These are phyloP conservation scores for Carex parvula DNA, from an alignment of 176 grass and related monocot species.

Conservation along the genomic window DNA sequence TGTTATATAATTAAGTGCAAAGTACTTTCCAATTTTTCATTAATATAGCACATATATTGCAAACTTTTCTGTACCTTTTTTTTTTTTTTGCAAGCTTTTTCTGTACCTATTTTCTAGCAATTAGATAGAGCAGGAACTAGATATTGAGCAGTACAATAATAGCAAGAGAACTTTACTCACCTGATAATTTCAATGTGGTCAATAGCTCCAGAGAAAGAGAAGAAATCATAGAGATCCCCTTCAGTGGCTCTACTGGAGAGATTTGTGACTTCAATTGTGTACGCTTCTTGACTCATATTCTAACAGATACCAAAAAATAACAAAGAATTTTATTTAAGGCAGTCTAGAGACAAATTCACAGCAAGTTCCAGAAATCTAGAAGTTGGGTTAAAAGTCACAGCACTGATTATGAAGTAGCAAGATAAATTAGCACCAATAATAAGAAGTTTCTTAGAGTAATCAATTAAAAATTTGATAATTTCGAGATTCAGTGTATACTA, in stretches of 20 bases:
- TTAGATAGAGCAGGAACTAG: background rate
- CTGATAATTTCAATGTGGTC: constrained; percentile 91
- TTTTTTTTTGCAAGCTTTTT: background rate
- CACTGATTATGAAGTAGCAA: background rate
- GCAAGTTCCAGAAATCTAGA: background rate
- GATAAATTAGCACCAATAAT: background rate
- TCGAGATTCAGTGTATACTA: background rate
- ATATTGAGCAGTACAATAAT: background rate
- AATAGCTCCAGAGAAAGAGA: constrained; percentile 93
- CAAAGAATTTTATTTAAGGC: background rate
- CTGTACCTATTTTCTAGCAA: background rate
- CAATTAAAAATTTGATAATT: background rate
- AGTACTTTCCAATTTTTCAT: background rate
- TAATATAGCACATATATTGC: background rate
- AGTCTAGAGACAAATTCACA: background rate
- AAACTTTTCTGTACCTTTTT: background rate
- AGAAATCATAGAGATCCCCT: constrained; percentile 79
- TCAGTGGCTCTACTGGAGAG: constrained; percentile 68
- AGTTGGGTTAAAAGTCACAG: constrained; percentile 7
- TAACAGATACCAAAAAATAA: constrained; percentile 37
- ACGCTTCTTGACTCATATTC: constrained; percentile 57
- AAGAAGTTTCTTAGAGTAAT: background rate
- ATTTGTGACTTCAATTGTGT: constrained; percentile 87
- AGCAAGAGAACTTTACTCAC: constrained; percentile 23
- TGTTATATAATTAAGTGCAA: background rate